Evolutionary conservation across 1,284 basidiomycete genomes (phyloP).

Genomic region (Ganoderma leucocontextum): DNA sequence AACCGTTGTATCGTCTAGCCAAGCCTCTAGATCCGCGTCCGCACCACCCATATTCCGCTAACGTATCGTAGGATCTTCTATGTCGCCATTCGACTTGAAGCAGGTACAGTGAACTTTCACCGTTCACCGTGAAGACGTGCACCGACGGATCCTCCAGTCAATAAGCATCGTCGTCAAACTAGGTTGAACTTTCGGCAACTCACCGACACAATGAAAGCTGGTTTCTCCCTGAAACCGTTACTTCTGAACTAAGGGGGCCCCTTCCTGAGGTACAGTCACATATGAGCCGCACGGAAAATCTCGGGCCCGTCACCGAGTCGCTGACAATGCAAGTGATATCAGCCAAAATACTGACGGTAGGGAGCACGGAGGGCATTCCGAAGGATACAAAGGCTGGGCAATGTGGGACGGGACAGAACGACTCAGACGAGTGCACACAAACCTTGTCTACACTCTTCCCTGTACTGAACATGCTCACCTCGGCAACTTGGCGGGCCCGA

Average conservation of each 20-base stretch:
- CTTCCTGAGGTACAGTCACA: not conserved
- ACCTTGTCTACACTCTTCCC: not conserved
- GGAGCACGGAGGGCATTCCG: not conserved
- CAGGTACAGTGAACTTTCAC: no score
- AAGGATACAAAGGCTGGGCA: not conserved
- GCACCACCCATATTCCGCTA: no score
- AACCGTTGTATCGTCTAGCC: no score
- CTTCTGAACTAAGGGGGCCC: no score
- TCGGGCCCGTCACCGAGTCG: not conserved
- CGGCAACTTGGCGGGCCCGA: not conserved
- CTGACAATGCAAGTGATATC: not conserved
- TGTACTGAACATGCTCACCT: not conserved
- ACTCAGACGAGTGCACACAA: not conserved
- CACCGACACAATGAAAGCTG: not conserved
- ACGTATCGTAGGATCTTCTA: no score
- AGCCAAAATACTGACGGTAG: not conserved
- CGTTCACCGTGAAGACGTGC: no score
- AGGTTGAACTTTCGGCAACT: not conserved
- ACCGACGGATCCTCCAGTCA: no score
- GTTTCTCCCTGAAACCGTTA: not conserved
- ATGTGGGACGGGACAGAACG: not conserved
- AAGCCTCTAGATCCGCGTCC: no score
- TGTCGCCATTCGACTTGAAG: no score
- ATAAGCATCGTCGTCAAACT: no score
- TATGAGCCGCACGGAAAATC: not conserved